Conservation (phyloP, 495 filamentous ascomycete genomes). For the Trichoderma orchidacearum region DNA sequence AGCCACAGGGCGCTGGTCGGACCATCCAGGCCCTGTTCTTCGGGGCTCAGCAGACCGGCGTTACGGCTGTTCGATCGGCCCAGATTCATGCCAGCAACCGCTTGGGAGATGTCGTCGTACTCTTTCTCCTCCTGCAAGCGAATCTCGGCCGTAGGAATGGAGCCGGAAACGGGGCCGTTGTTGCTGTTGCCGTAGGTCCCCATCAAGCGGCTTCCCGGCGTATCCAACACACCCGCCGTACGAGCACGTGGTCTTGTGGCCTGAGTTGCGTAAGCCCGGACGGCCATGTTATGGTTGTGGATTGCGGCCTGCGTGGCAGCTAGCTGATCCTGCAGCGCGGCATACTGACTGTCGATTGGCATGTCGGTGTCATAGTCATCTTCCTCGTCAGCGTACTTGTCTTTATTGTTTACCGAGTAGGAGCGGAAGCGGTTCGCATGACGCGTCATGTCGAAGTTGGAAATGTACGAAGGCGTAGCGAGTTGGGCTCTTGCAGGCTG, state of each 20-base stretch:
- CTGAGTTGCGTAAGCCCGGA: constrained; percentile 79
- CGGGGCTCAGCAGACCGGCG: constrained; percentile 40
- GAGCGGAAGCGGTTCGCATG: constrained; percentile 83
- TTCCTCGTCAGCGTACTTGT: constrained; percentile 91
- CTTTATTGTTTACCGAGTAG: constrained; percentile 96
- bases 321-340: constrained; percentile 42
- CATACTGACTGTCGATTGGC: constrained; percentile 59
- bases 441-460: constrained; percentile 62
- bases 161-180: constrained; percentile 70
- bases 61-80: constrained; percentile 45
- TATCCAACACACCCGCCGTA: constrained; percentile 79
- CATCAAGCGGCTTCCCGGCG: constrained; percentile 57
- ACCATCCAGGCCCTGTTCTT: constrained; percentile 72
- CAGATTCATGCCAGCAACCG: constrained; percentile 67
- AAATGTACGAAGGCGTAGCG: constrained; percentile 56
- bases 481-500: constrained; percentile 63
- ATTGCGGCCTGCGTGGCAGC: constrained; percentile 85
- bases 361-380: constrained; percentile 65
- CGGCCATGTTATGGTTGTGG: constrained; percentile 82
- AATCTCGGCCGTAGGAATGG: constrained; percentile 70
- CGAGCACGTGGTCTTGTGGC: constrained; percentile 73
- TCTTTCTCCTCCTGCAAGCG: constrained; percentile 57
- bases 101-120: constrained; percentile 52
- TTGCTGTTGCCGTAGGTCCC: constrained; percentile 58
- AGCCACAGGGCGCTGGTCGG: constrained; percentile 94